Evolutionary conservation across 345 rosid species (phyloP), one percentile per base, ranked within the genome.

Genomic region (Salix suchowensis): DNA sequence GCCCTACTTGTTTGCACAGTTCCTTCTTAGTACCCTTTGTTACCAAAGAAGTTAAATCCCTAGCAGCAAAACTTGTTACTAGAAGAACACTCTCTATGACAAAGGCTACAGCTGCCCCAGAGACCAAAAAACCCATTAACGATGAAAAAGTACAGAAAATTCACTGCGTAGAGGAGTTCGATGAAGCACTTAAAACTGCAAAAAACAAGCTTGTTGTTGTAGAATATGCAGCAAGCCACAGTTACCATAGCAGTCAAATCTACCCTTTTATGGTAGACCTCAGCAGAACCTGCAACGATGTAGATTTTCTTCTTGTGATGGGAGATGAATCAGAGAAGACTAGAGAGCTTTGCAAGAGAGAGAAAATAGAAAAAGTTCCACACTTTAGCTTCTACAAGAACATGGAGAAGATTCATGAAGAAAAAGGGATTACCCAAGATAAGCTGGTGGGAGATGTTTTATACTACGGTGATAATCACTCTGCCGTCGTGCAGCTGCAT

Each of bases 391-490:
- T 95, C 86, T 93, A 93, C 87, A 91, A 95, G 77, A 83, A 83
- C 86, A 86, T 85, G 93, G 97, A 93, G 78, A 90, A 89, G 78
- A 87, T 95, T 52, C 98, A 95, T 76, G 98, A 95, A 70, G 98
- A 95, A 80, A 97, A 91, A 80, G 97, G 84, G 4, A 90, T 95
- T 30, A 97, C 89, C 1, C 98, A 97, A 1, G 98, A 95, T 76
- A 89, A 62, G 82, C 83, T 93, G 6, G 75, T 86, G 80, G 97
- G 98, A 19, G 97, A 93, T 72, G 98, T 95, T 76, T 65, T 95
- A n/a, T 95, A 93, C 87, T 95, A 95, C 84, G 97, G 98, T 0
- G 98, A 95, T 75, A 91, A 67, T 76, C 98, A 95, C 81, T 88
- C 94, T 2, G 96, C 84, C 1, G 97, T 95, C 73, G 88, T 82